Conservation (phyloP, 2,329 filamentous ascomycete genomes). For the Talaromyces verruculosus region DNA sequence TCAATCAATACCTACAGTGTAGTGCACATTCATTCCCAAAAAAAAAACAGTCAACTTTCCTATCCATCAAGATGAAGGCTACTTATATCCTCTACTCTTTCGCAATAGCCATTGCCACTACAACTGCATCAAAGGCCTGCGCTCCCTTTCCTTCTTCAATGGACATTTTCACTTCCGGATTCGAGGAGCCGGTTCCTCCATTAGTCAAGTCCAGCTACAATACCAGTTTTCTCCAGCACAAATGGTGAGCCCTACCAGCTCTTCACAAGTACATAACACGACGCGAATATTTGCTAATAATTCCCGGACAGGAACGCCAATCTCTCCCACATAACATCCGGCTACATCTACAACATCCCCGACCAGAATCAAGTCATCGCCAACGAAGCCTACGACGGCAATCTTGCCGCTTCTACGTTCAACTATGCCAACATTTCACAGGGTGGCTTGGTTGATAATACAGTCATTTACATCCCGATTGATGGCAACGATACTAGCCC, state of each 20-base stretch:
- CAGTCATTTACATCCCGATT: constrained; percentile 30
- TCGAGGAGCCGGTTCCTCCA: constrained; percentile 37
- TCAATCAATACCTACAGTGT: not conserved
- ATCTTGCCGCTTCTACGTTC: constrained; percentile 35
- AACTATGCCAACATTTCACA: constrained; percentile 40
- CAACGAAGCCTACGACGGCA: constrained; percentile 34
- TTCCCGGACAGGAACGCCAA: constrained; percentile 35
- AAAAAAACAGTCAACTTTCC: not conserved
- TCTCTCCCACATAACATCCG: constrained; percentile 42
- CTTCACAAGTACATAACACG: not conserved
- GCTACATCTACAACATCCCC: constrained; percentile 40
- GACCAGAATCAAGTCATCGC: constrained; percentile 32
- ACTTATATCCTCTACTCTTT: not conserved
- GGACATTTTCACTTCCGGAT: constrained; percentile 32
- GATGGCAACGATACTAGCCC: constrained; percentile 23
- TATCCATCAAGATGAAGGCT: not conserved
- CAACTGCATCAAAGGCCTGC: constrained; percentile 8
- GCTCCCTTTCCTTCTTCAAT: constrained; percentile 22
- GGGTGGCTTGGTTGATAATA: constrained; percentile 41
- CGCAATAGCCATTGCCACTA: not conserved
- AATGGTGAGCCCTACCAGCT: constrained; percentile 31
- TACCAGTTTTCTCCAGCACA: constrained; percentile 41
- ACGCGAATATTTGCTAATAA: not conserved
- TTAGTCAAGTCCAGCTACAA: constrained; percentile 34
- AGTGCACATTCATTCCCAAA: too few relatives aligned